These are phyloP conservation scores for Trypanosoma conorhini DNA, from an alignment of 208 protist species.

Conservation along the genomic window DNA sequence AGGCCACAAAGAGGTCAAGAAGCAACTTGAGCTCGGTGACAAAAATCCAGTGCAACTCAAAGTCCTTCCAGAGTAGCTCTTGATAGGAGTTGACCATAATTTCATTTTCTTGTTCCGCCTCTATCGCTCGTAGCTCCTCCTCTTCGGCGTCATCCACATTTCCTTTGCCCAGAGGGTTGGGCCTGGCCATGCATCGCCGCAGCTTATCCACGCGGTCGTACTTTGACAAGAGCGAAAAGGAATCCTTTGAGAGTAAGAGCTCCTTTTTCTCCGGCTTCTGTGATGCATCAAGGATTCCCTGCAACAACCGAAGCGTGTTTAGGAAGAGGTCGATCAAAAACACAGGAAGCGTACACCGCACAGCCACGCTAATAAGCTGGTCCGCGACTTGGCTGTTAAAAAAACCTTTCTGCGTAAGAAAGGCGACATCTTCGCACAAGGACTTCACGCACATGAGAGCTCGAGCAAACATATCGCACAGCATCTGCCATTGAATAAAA, in stretches of 20 bases:
- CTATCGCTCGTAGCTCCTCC: constrained; percentile 11
- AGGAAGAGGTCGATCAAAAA: constrained; percentile 86
- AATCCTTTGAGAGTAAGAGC: constrained; percentile 68
- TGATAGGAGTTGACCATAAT: constrained; percentile 81
- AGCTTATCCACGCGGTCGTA: constrained; percentile 88
- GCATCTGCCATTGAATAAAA: constrained; percentile 93
- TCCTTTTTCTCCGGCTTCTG: constrained; percentile 42
- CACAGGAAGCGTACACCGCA: constrained; percentile 76
- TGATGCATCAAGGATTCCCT: constrained; percentile 82
- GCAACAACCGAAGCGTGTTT: constrained; percentile 84
- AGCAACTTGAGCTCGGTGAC: constrained; percentile 88
- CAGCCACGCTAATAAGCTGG: constrained; percentile 69
- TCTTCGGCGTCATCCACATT: constrained; percentile 14
- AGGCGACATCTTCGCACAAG: constrained; percentile 87
- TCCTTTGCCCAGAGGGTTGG: constrained; percentile 7
- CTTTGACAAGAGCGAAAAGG: constrained; percentile 85
- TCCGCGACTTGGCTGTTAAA: constrained; percentile 86
- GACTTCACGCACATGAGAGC: constrained; percentile 83
- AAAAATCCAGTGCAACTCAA: constrained; percentile 90
- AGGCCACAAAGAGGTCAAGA: constrained; percentile 86
- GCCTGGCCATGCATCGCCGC: constrained; percentile 49
- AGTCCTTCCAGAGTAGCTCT: constrained; percentile 86
- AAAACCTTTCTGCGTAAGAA: constrained; percentile 89
- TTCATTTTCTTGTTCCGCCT: constrained; percentile 47
- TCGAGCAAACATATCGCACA: constrained; percentile 84